Evolutionary conservation across 1,284 basidiomycete genomes (phyloP), one percentile per base, ranked within the genome.

Genomic region (Agroathelia rolfsii): DNA sequence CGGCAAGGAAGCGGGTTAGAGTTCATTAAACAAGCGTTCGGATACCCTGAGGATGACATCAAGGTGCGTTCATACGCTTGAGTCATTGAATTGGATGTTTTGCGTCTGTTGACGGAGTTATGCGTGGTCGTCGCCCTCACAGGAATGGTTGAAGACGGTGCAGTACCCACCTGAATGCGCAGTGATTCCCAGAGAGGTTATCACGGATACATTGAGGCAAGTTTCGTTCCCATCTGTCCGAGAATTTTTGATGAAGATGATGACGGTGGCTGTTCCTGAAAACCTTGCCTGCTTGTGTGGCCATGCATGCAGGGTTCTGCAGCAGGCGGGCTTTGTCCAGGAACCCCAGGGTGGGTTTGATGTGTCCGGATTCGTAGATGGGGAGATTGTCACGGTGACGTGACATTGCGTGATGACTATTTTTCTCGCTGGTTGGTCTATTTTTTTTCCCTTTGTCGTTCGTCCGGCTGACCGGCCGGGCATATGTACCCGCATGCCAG

Each of bases 131-230:
- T 19, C 11, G 14, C 4, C 33, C 9, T 22, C 19, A 21, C 38
- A 81, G 69, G 78, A 81, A 25, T 93, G 89, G 89, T 61, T 92
- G 39, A 61, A 70, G 49, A 84, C 78, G 3, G 88, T 92, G 17
- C 64, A 61, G 4, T 93, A 89, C 55, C 76, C 85, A 5, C 44
- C 66, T 5, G 65, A 77, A 47, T 81, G 87, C 41, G 54, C 64
- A 3, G 61, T 61, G 22, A 77, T 92, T 30, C 66, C 78, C 5
- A 58, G 56, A 16, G 58, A 68, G 20, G 76, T 88, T 7, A 66
- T 93, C 13, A 51, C 53, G 4, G 66, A 83, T 32, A 90, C 88
- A 0, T 58, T 92, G 17, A 59, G 62, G 82, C 83, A 49, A 47
- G 73, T 53, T 16, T 9, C 18, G 32, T 29, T 26, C n/a, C 23